Evolutionary conservation across 2,329 filamentous ascomycete species (phyloP), one percentile per base, ranked within the genome.

Genomic region (Davidsoniella virescens): DNA sequence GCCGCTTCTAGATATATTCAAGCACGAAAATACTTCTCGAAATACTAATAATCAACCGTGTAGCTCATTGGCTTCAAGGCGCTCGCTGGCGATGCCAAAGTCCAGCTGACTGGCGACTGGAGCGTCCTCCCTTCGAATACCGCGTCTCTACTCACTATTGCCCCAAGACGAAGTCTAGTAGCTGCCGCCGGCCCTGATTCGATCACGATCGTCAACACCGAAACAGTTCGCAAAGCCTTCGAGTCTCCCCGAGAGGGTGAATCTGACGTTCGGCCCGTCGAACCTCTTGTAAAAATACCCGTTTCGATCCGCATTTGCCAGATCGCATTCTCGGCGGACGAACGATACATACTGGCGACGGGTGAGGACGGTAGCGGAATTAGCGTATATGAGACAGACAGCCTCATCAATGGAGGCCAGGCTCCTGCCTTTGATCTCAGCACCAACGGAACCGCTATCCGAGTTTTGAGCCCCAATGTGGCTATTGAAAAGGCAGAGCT

Each of bases 281-380:
- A 78, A 53, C 83, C 88, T 2, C 78, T 90, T 61, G 69, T 84
- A 47, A 82, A 72, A 53, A 73, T 96, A 5, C 70, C 79, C 1
- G 73, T 93, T 59, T 76, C 84, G 8, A 74, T 79, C 59, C 80
- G 83, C 57, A 75, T 94, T 49, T 93, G 87, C 9, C 92, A 98
- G 63, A 71, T 98, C 17, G 80, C 82, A 14, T 98, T 98, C 63
- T 90, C 87, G 0, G 76, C 85, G n/a, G 85, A 93, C 59, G 93
- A 95, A 61, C 78, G 78, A 57, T 87, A 83, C 57, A 69, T 98
- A 54, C 75, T 94, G 36, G 70, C 95, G 23, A 87, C 86, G 9
- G 85, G 86, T 2, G 85, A 94, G 64, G 70, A 75, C 50, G 84
- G 84, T 9, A 84, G 87, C 33, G 87, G 87, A 4, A 67, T 98